Percentiles rank a stretch among this genome's conserved stretches.
Conservation (phyloP, 768 basidiomycete species). For the Mycena galopus region DNA sequence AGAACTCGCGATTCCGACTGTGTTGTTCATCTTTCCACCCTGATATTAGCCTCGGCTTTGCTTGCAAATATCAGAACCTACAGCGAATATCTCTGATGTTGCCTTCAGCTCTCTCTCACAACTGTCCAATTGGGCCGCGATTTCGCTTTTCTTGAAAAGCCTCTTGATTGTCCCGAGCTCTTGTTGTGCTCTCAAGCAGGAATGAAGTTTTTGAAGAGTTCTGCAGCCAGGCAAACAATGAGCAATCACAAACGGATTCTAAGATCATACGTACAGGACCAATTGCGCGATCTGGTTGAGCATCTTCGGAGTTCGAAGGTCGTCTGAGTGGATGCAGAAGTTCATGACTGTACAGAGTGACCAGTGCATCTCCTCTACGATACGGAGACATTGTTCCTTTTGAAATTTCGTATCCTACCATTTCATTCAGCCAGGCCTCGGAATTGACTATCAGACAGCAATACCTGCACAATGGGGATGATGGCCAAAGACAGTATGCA, state of each 20-base stretch:
- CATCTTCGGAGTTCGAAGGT: not conserved
- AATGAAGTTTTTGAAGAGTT: not conserved
- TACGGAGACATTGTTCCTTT: slow-evolving; percentile 5
- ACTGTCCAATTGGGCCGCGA: not conserved
- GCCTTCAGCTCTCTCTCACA: not conserved
- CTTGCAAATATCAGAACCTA: not conserved
- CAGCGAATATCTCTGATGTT: not conserved
- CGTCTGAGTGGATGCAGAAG: not conserved
- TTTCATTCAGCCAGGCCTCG: not conserved
- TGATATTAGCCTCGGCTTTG: not conserved
- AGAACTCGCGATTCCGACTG: not conserved
- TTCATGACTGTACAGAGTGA: not conserved
- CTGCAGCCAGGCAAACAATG: not conserved
- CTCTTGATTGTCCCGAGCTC: slow-evolving; percentile 10
- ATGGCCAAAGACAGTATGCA: too few species aligned
- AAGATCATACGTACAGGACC: not conserved
- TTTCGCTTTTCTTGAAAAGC: slow-evolving; percentile 16
- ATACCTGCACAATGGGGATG: not conserved
- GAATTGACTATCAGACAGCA: not conserved
- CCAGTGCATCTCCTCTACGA: slow-evolving; percentile 1
- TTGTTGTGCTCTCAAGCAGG: not conserved
- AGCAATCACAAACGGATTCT: not conserved
- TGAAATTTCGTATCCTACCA: not conserved
- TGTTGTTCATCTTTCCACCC: not conserved
- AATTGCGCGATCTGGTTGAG: slow-evolving; percentile 10